Percentiles rank a stretch among this genome's conserved stretches.
These are phyloP conservation scores for Jaapia argillacea DNA, from an alignment of 768 basidiomycete species.

Conservation along the genomic window DNA sequence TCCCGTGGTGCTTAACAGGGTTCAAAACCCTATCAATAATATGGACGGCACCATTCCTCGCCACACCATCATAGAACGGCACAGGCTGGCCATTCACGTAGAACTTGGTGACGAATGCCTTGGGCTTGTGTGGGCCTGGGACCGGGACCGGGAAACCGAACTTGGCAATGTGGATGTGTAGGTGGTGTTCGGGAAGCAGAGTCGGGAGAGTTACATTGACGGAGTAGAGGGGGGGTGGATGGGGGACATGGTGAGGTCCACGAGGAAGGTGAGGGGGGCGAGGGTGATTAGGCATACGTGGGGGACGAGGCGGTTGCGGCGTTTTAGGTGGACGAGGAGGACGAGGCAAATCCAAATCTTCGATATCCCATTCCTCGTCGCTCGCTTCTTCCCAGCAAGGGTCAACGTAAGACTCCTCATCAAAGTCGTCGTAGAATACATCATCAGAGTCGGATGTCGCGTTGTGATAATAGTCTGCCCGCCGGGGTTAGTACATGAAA, in stretches of 20 bases:
- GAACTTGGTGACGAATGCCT: constrained; percentile 29
- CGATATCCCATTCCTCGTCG: background rate
- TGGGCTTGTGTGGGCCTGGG: constrained; percentile 18
- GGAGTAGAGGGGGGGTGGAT: constrained; percentile 18
- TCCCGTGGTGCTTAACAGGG: constrained; percentile 14
- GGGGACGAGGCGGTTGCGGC: constrained; percentile 5
- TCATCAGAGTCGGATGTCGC: background rate
- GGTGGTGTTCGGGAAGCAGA: constrained; percentile 29
- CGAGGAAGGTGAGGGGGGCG: background rate
- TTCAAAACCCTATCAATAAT: constrained; percentile 31
- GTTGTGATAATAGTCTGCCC: background rate
- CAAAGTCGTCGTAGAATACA: background rate
- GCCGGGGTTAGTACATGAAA: background rate
- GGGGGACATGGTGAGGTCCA: constrained; percentile 2
- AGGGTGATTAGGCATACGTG: constrained; percentile 7
- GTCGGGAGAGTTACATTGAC: constrained; percentile 29
- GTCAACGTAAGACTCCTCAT: background rate
- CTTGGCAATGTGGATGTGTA: constrained; percentile 39
- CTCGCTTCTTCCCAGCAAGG: too few relatives aligned
- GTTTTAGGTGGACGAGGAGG: background rate
- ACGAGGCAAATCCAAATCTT: background rate
- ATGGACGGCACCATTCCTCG: constrained; percentile 51
- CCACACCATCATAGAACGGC: constrained; percentile 33
- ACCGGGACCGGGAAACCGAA: constrained; percentile 27
- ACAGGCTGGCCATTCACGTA: constrained; percentile 30